Conservation (phyloP, 2,329 filamentous ascomycete species). For the Fusarium bulbicola region DNA sequence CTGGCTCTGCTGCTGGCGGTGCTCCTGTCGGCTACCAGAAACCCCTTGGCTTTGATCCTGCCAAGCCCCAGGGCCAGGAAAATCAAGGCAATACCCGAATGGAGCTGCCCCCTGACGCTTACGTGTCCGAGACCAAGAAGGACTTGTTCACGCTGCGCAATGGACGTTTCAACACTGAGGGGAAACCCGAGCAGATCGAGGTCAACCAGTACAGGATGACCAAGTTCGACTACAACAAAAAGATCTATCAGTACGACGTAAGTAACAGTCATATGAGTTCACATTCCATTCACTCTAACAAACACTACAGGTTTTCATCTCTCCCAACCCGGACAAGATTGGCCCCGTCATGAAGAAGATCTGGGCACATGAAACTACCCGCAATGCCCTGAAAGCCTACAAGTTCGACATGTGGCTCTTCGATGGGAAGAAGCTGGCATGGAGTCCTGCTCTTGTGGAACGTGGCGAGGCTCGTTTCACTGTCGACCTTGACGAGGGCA, state of each 20-base stretch:
- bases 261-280: constrained; percentile 49
- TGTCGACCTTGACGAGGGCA: constrained; percentile 78
- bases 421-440: constrained; percentile 87
- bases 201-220: constrained; percentile 82
- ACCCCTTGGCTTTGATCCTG: constrained; percentile 56
- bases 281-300: constrained; percentile 11
- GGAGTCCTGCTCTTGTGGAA: constrained; percentile 61
- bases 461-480: constrained; percentile 62
- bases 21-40: constrained; percentile 36
- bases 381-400: constrained; percentile 60
- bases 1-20: constrained; percentile 27
- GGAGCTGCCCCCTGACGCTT: constrained; percentile 68
- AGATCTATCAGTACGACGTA: constrained; percentile 87
- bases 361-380: constrained; percentile 73
- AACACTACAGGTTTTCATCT: constrained; percentile 67
- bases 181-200: constrained; percentile 62
- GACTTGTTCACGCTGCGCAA: constrained; percentile 48
- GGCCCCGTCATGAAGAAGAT: constrained; percentile 76
- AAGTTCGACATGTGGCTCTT: constrained; percentile 69
- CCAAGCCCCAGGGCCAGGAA: constrained; percentile 43
- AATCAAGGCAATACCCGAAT: constrained; percentile 58
- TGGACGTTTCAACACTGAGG: constrained; percentile 63
- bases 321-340: constrained; percentile 68
- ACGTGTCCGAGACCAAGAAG: constrained; percentile 48
- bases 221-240: constrained; percentile 62